Conservation (phyloP, 2,329 filamentous ascomycete species). For the Pyrenophora tritici-repentis region DNA sequence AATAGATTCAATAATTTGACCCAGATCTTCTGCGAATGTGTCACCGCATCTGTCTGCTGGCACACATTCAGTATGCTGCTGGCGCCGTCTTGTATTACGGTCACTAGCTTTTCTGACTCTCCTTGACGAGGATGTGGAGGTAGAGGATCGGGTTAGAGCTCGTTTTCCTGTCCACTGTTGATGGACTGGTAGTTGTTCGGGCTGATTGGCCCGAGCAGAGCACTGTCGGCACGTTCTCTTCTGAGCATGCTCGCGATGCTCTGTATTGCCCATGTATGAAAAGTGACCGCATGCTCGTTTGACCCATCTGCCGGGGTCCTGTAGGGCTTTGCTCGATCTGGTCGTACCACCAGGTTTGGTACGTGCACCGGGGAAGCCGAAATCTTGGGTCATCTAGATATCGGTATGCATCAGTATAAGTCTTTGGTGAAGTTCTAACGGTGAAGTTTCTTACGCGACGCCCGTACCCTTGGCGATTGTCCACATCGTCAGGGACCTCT, state of each 20-base stretch:
- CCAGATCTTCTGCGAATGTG: conserved; percentile 42
- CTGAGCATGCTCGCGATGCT: conserved; percentile 22
- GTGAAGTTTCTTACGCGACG: conserved; percentile 21
- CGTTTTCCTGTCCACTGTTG: conserved; percentile 11
- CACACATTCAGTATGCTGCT: conserved; percentile 21
- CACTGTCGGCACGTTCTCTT: conserved; percentile 27
- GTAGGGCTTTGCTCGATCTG: conserved; percentile 17
- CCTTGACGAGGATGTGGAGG: conserved; percentile 12
- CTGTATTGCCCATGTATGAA: conserved; percentile 18
- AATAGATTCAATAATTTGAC: conserved; percentile 47
- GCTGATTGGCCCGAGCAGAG: conserved; percentile 16
- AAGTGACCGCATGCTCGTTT: conserved; percentile 41
- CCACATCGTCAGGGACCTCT: conserved; percentile 32
- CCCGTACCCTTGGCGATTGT: conserved; percentile 38
- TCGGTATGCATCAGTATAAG: too few relatives aligned
- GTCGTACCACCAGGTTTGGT: conserved; percentile 27
- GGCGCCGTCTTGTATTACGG: conserved; percentile 10
- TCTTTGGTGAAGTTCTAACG: too few relatives aligned
- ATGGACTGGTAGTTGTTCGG: conserved; percentile 2
- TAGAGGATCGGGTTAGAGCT: conserved; percentile 22
- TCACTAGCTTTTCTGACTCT: background rate
- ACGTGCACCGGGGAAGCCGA: conserved; percentile 41
- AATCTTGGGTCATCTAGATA: conserved; percentile 30
- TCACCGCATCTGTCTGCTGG: conserved; percentile 31
- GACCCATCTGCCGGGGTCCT: conserved; percentile 31